phyloP scores from a whole-genome alignment of 179 eudicot species.

The Camellia oleifera region DNA sequence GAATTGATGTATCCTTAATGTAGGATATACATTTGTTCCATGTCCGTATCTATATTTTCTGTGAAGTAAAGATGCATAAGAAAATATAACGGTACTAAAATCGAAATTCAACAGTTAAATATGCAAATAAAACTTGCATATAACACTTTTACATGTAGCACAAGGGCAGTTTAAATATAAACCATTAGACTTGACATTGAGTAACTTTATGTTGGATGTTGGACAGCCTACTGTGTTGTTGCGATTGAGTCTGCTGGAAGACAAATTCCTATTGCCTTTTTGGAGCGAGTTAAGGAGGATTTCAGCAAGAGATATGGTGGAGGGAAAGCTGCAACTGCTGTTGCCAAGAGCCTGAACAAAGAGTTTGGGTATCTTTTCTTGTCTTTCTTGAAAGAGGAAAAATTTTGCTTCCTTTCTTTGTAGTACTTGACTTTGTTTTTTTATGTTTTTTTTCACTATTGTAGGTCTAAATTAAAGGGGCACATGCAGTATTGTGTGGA shows the following conservation, averaged over 20 bases:
- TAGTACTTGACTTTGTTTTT: neutral
- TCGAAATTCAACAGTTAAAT: neutral
- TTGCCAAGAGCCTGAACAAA: slow-evolving; percentile 37
- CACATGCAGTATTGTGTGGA: slow-evolving; percentile 43
- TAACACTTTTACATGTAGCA: no score
- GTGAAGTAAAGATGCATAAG: no score
- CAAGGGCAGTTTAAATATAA: no score
- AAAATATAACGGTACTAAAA: neutral
- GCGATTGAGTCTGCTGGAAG: slow-evolving; percentile 41
- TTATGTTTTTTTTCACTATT: neutral
- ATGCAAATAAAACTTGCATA: no score
- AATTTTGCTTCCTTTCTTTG: neutral
- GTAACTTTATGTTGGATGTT: slow-evolving; percentile 1
- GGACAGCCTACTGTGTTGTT: slow-evolving; percentile 41
- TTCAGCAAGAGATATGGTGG: slow-evolving; percentile 33
- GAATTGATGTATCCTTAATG: no score
- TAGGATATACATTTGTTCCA: no score
- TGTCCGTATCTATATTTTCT: no score
- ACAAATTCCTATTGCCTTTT: slow-evolving; percentile 35
- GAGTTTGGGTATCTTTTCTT: slow-evolving; percentile 35
- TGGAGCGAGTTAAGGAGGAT: slow-evolving; percentile 38
- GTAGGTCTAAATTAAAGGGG: slow-evolving; percentile 35
- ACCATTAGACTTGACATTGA: no score
- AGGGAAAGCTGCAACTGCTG: slow-evolving; percentile 38
- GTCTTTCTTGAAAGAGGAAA: neutral